Conservation (phyloP, 352 stramenopile genomes). For the Pythium rhizo-oryzae region DNA sequence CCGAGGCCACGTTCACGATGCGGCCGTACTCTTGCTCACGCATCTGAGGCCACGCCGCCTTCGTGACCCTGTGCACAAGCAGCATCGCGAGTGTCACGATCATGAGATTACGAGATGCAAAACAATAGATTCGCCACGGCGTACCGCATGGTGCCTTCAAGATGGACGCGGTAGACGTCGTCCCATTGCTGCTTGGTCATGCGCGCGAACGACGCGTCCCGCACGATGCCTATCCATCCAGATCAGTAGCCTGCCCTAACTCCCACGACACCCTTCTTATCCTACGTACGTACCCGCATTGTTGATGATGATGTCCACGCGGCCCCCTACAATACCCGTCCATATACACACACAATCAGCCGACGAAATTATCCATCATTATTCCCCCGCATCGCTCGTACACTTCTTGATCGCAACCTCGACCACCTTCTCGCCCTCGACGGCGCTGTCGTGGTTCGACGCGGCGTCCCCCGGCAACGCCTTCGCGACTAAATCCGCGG, state of each 20-base stretch:
- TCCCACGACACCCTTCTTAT: no score
- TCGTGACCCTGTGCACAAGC: constrained; percentile 49
- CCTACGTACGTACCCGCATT: constrained; percentile 84
- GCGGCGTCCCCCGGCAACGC: constrained; percentile 51
- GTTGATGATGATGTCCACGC: constrained; percentile 93
- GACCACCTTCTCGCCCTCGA: constrained; percentile 75
- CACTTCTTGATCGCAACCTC: constrained; percentile 83
- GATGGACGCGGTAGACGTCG: constrained; percentile 78
- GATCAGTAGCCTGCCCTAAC: no score
- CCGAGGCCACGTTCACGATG: constrained; percentile 84
- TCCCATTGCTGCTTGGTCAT: constrained; percentile 89
- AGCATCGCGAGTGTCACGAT: not conserved
- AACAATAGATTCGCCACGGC: not conserved
- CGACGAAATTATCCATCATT: no score
- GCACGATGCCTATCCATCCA: constrained; percentile 87
- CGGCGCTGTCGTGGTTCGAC: constrained; percentile 79
- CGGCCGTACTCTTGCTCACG: constrained; percentile 81
- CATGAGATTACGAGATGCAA: no score
- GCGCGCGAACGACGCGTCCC: constrained; percentile 85
- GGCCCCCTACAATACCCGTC: constrained; percentile 53
- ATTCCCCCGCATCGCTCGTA: constrained; percentile 23
- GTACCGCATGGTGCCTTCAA: constrained; percentile 83
- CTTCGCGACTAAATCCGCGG: constrained; percentile 64
- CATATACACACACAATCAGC: not conserved
- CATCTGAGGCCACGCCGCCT: constrained; percentile 81